phyloP scores from a whole-genome alignment of 208 protist species.

The Sergeia podlipaevii region DNA sequence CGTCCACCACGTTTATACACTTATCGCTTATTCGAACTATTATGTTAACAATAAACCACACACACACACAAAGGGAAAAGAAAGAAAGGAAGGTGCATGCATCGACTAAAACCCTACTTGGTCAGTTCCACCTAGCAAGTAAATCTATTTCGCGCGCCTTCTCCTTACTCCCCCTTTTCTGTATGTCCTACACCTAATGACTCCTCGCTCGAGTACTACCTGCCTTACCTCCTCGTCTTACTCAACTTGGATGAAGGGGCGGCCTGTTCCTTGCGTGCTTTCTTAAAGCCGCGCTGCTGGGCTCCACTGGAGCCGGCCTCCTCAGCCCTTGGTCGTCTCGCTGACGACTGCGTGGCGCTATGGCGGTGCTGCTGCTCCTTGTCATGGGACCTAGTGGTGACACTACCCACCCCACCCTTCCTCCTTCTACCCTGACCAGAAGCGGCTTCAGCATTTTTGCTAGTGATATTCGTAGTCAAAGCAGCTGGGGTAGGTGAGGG shows the following conservation, averaged over 20 bases:
- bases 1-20: too few species aligned
- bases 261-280: slow-evolving; percentile 2
- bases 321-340: neutral
- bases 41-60: neutral
- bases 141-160: too few species aligned
- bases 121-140: too few species aligned
- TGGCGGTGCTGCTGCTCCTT: neutral
- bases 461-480: neutral
- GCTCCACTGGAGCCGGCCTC: neutral
- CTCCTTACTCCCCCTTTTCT: too few species aligned
- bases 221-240: too few species aligned
- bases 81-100: neutral
- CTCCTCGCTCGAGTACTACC: too few species aligned
- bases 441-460: neutral
- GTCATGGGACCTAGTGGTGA: slow-evolving; percentile 1
- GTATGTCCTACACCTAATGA: too few species aligned
- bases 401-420: slow-evolving; percentile 8
- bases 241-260: too few species aligned
- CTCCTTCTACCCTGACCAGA: neutral
- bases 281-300: neutral
- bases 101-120: too few species aligned
- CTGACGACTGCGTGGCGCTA: neutral
- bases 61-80: slow-evolving; percentile 2
- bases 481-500: too few species aligned
- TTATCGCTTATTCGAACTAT: neutral